A percentile compares a stretch with the other conserved stretches of the same genome.
Conservation (phyloP, 83 land plant species). For the Thuja plicata region DNA sequence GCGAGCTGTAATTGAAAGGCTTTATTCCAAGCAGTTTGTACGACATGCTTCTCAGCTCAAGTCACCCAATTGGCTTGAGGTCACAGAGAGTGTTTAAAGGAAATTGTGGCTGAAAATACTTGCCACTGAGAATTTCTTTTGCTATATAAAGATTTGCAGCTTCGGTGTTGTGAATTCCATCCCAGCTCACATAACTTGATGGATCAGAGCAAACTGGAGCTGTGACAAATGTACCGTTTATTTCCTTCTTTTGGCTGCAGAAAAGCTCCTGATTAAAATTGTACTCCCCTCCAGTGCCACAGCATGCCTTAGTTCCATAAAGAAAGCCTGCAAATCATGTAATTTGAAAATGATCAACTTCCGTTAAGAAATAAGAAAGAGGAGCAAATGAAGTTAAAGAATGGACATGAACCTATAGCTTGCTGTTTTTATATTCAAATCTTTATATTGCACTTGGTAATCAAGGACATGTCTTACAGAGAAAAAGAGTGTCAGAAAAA, state of each 20-base stretch:
- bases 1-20: background rate
- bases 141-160: conserved; percentile 54
- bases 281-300: conserved; percentile 51
- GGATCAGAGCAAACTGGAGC: conserved; percentile 65
- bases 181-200: conserved; percentile 70
- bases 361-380: background rate
- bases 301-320: conserved; percentile 64
- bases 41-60: background rate
- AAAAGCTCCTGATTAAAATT: conserved; percentile 39
- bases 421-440: background rate
- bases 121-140: conserved; percentile 49
- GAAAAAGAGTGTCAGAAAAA: background rate
- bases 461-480: background rate
- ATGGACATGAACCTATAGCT: background rate
- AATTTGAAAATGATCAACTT: background rate
- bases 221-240: conserved; percentile 28
- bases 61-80: conserved; percentile 42
- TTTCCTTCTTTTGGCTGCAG: conserved; percentile 44
- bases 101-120: conserved; percentile 53
- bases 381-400: background rate
- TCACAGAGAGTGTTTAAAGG: conserved; percentile 45
- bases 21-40: background rate
- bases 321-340: conserved; percentile 40
- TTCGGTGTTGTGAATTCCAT: conserved; percentile 69
- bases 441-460: background rate